Evolutionary conservation across 805 yeast species (phyloP), one percentile per base, ranked within the genome.

Genomic region (Candida tibetensis): DNA sequence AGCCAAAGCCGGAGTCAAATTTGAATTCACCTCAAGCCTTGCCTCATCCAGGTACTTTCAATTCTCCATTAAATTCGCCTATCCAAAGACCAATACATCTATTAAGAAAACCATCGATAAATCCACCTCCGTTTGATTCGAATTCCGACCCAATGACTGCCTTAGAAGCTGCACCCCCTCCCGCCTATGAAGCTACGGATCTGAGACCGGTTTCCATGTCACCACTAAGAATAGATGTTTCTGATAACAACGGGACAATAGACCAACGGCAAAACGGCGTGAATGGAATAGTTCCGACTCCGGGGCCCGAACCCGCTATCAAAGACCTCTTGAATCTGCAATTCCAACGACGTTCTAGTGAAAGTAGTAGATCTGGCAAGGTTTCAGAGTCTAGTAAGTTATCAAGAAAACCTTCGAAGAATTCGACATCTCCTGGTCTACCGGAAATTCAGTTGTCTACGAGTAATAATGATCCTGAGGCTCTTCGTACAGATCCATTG

Each of bases 1-100:
- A 74, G 47, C 90, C 89, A 0, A 69, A 63, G 1, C 53, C 71
- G 15, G 72, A 71, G 4, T 34, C 44, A 1, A 44, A 48, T 9
- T 48, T 79, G 36, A 62, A 72, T 21, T 79, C 86, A 1, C 84
- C 85, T 1, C 89, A 79, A 44, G 88, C 86, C 3, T 53, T 72
- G 32, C 87, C 87, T 2, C 62, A 57, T 45, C 61, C 64, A 4
- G 60, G 49, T 2, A 57, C 64, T 1, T 51, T 62, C 35, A 60
- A 68, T 17, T 76, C 83, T 1, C 66, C 77, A 2, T 55, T 76
- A 4, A 57, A 59, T 8, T 52, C 64, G 4, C 64, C 73, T 23
- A 22, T 54, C 5, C 48, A 45, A 27, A 48, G 83, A 23, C 85
- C 87, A 0, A 71, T 80, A 17, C 77, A 74, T 49, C 53, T 76